A percentile compares a stretch with the other conserved stretches of the same genome.
These are phyloP conservation scores for Aspergillus tanneri DNA, from an alignment of 2,329 filamentous ascomycete genomes.

Conservation along the genomic window DNA sequence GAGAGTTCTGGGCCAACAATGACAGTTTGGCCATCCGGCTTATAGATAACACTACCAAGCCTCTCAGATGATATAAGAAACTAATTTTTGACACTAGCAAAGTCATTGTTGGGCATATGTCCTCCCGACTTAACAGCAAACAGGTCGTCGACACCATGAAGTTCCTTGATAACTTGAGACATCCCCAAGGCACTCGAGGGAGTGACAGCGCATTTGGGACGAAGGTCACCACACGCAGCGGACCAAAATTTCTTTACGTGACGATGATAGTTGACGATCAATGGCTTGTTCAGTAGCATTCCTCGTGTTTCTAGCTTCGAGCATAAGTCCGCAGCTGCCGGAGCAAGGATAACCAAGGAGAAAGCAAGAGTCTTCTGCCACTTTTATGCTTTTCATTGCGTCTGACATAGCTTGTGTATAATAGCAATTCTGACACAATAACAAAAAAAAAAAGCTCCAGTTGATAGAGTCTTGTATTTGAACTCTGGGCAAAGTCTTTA, in stretches of 20 bases:
- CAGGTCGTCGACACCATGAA: conserved; percentile 49
- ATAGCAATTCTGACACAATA: too few species aligned
- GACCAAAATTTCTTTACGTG: conserved; percentile 51
- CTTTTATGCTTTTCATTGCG: too few species aligned
- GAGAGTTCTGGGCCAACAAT: conserved; percentile 39
- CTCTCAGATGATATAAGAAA: conserved; percentile 49
- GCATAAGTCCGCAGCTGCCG: too few species aligned
- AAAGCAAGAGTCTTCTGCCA: too few species aligned
- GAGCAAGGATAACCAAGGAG: too few species aligned
- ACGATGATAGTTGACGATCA: conserved; percentile 35
- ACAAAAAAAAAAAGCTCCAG: too few species aligned
- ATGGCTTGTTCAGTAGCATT: too few species aligned
- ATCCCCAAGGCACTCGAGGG: conserved; percentile 54
- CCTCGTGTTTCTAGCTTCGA: too few species aligned
- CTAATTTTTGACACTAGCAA: conserved; percentile 47
- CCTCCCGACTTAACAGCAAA: conserved; percentile 58
- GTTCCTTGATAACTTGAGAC: conserved; percentile 50
- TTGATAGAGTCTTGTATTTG: too few species aligned
- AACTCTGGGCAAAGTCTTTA: too few species aligned
- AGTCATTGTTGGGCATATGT: conserved; percentile 49
- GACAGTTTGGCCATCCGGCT: conserved; percentile 40
- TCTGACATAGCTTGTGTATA: too few species aligned
- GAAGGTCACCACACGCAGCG: conserved; percentile 43
- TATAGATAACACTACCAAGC: conserved; percentile 38
- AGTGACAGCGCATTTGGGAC: conserved; percentile 49